A percentile compares a stretch with the other conserved stretches of the same genome.
phyloP scores from a whole-genome alignment of 2,329 filamentous ascomycete genomes.

The Bretziella fagacearum region DNA sequence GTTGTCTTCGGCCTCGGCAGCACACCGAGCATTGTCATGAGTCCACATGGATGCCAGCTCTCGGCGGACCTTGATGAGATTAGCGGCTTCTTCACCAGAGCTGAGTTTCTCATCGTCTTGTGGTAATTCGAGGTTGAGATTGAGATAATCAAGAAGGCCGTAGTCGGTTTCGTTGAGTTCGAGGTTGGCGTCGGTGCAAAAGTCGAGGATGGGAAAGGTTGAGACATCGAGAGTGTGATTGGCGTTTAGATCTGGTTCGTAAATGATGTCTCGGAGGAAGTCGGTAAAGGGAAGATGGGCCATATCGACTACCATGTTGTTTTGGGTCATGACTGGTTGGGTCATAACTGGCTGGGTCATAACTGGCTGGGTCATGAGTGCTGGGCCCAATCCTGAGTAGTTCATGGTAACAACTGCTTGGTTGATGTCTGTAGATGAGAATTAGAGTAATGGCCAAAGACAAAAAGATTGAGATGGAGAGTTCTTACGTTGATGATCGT shows the following conservation, averaged over 20 bases:
- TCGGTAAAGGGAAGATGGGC: constrained; percentile 29
- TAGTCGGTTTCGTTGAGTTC: constrained; percentile 37
- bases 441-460: background rate
- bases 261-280: constrained; percentile 34
- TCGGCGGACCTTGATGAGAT: constrained; percentile 10
- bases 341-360: background rate
- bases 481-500: background rate
- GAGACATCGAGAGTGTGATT: constrained; percentile 24
- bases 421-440: background rate
- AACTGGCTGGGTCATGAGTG: background rate
- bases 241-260: constrained; percentile 27
- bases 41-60: constrained; percentile 11
- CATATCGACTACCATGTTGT: background rate
- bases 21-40: constrained; percentile 2
- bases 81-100: constrained; percentile 28
- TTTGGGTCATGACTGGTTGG: background rate
- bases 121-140: constrained; percentile 5
- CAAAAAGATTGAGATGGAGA: background rate
- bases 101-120: constrained; percentile 17
- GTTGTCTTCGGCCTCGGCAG: constrained; percentile 26
- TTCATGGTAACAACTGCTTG: background rate
- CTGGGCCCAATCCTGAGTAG: background rate
- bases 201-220: constrained; percentile 30
- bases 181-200: constrained; percentile 32
- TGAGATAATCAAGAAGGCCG: constrained; percentile 26